phyloP scores from a whole-genome alignment of 345 rosid species.

The Ceriops decandra region DNA sequence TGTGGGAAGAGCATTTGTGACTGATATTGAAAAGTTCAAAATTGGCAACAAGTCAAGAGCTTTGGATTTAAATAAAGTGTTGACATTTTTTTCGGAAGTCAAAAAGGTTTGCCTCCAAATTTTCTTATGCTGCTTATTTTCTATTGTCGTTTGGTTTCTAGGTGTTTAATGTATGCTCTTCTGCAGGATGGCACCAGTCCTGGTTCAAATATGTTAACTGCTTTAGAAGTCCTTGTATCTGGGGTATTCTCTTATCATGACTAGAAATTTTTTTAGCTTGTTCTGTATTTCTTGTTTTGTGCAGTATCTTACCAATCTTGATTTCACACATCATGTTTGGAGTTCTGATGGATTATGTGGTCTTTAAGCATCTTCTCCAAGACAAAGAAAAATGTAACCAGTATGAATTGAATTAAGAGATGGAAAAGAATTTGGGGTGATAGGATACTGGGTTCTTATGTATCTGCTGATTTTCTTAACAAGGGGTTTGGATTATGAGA shows the following conservation, averaged over 20 bases:
- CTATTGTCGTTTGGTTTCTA: conserved; percentile 4
- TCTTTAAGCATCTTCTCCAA: not conserved
- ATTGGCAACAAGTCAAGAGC: conserved; percentile 89
- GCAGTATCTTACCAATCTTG: not conserved
- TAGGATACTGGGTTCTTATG: not conserved
- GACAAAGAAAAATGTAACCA: not conserved
- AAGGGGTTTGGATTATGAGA: too few relatives aligned
- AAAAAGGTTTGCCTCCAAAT: conserved; percentile 52
- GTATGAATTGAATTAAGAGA: not conserved
- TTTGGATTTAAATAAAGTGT: conserved; percentile 61
- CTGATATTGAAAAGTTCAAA: conserved; percentile 95
- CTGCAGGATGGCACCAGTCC: conserved; percentile 82
- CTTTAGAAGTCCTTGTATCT: conserved; percentile 86
- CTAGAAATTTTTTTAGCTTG: not conserved
- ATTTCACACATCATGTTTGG: not conserved
- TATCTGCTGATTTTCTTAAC: not conserved
- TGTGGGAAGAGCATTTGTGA: conserved; percentile 99
- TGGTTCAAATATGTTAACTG: conserved; percentile 88
- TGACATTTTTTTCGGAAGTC: conserved; percentile 78
- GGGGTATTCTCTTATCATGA: conserved; percentile 56
- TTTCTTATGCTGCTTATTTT: conserved; percentile 7
- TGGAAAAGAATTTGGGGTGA: not conserved
- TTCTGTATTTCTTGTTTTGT: conserved; percentile 1
- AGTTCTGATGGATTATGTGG: not conserved
- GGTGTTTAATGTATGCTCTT: conserved; percentile 24